phyloP scores from a whole-genome alignment of 495 filamentous ascomycete species.

The Barbatosphaeria neglecta region DNA sequence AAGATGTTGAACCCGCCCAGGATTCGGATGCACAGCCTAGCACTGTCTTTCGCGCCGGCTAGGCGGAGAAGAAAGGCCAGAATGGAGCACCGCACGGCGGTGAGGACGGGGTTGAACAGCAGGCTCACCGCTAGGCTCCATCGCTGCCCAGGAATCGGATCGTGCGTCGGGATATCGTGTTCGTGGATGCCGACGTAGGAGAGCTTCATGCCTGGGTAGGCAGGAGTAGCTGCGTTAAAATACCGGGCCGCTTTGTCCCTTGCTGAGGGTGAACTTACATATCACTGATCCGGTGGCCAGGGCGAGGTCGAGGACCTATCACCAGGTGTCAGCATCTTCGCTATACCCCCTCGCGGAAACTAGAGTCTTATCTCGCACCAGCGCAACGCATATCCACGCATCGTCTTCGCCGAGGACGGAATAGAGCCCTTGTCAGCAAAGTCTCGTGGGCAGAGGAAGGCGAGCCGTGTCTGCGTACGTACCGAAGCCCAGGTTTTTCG shows the following conservation, averaged over 20 bases:
- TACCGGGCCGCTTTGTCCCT: too few relatives aligned
- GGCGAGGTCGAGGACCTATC: neutral
- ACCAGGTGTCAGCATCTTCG: too few relatives aligned
- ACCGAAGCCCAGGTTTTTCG: conserved; percentile 13
- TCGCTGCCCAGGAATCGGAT: conserved; percentile 14
- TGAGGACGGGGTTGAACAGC: conserved; percentile 47
- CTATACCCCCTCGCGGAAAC: too few relatives aligned
- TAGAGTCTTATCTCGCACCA: neutral
- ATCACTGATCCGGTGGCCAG: neutral
- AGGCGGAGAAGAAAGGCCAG: conserved; percentile 42
- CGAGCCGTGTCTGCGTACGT: too few relatives aligned
- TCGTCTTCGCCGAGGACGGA: neutral
- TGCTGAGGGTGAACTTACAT: neutral
- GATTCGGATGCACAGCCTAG: conserved; percentile 24
- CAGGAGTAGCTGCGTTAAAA: too few relatives aligned
- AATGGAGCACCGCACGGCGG: conserved; percentile 42
- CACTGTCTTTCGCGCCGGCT: conserved; percentile 25
- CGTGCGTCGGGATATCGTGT: conserved; percentile 27
- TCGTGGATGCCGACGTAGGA: conserved; percentile 33
- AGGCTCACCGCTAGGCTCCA: conserved; percentile 41
- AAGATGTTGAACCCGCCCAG: conserved; percentile 33
- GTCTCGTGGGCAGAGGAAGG: neutral
- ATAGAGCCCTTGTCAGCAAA: neutral
- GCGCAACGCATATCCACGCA: neutral
- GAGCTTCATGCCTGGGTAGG: conserved; percentile 4